Evolutionary conservation across 2,329 filamentous ascomycete genomes (phyloP), one percentile per base, ranked within the genome.

Genomic region (Rutstroemia sp.): DNA sequence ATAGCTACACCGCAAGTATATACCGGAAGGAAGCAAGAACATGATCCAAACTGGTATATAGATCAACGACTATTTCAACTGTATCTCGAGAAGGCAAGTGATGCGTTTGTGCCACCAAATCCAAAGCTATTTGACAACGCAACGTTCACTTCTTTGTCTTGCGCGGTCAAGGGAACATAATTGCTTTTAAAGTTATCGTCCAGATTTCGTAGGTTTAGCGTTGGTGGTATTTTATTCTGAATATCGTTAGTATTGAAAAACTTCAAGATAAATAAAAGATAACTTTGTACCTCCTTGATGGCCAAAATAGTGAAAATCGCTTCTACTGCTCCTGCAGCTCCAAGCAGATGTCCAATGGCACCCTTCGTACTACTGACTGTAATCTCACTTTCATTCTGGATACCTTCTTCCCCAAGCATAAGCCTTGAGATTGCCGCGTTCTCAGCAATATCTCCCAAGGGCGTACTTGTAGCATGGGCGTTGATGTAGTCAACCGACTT

Each of bases 41-140:
- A 19, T 19, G 19, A 19, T 19, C 19, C 19, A 19, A 19, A 19
- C 19, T 19, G 19, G 19, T 19, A 19, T 19, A 19, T 19, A 19
- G 3, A 19, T 34, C 10, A 10, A 34, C 3, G 30, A 12, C 37
- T 5, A 14, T 23, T 19, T 61, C 42, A 64, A 52, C 41, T 54
- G 44, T 67, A 67, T 60, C 69, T 70, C 21, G 67, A 67, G 56
- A 97, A 92, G 52, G 91, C 91, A 39, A 99, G 75, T 54, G 84
- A 91, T 44, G 92, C 92, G 73, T 99, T 99, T 1, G 92, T 97
- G 16, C 94, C 94, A 10, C 94, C 94, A 74, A 99, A 99, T 0
- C 94, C 94, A 73, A 99, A 99, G 69, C 92, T 97, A 68, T 99
- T 99, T 3, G 89, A 94, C 57, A 99, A 66, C 5, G 88, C 89